These are phyloP conservation scores for Chrysoporthe cubensis DNA, from an alignment of 2,329 filamentous ascomycete species.

Conservation along the genomic window DNA sequence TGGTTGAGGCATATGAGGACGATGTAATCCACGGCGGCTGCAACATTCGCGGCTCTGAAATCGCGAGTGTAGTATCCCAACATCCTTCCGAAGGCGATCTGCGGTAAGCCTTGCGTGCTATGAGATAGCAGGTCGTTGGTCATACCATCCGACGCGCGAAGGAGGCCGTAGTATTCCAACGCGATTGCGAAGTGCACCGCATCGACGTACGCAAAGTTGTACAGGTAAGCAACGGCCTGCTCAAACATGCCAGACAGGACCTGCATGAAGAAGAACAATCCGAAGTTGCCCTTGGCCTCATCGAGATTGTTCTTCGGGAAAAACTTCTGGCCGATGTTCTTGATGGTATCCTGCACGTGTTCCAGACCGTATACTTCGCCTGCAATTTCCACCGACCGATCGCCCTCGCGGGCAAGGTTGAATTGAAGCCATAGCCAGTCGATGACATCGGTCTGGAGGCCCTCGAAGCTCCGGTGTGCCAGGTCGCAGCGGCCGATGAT, in stretches of 20 bases:
- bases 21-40: slow-evolving; percentile 91
- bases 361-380: slow-evolving; percentile 67
- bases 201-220: slow-evolving; percentile 88
- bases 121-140: slow-evolving; percentile 70
- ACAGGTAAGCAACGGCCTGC: slow-evolving; percentile 88
- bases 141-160: slow-evolving; percentile 83
- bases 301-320: slow-evolving; percentile 84
- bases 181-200: slow-evolving; percentile 94
- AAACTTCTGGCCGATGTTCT: slow-evolving; percentile 87
- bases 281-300: slow-evolving; percentile 74
- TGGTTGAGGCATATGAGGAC: slow-evolving; percentile 88
- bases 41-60: slow-evolving; percentile 88
- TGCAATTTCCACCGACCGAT: slow-evolving; percentile 66
- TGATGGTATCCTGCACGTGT: slow-evolving; percentile 77
- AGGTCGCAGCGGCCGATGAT: slow-evolving; percentile 82
- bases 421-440: slow-evolving; percentile 77
- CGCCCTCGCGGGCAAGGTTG: slow-evolving; percentile 68
- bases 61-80: slow-evolving; percentile 94
- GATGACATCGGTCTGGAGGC: slow-evolving; percentile 66
- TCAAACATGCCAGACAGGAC: slow-evolving; percentile 92
- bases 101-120: slow-evolving; percentile 71
- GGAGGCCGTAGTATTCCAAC: slow-evolving; percentile 84
- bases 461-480: slow-evolving; percentile 65
- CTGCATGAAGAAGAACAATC: slow-evolving; percentile 92
- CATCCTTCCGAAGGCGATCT: slow-evolving; percentile 94